Base-by-base conservation (phyloP, 192 early-diverging fungal genomes). In the Linnemannia exigua region DNA sequence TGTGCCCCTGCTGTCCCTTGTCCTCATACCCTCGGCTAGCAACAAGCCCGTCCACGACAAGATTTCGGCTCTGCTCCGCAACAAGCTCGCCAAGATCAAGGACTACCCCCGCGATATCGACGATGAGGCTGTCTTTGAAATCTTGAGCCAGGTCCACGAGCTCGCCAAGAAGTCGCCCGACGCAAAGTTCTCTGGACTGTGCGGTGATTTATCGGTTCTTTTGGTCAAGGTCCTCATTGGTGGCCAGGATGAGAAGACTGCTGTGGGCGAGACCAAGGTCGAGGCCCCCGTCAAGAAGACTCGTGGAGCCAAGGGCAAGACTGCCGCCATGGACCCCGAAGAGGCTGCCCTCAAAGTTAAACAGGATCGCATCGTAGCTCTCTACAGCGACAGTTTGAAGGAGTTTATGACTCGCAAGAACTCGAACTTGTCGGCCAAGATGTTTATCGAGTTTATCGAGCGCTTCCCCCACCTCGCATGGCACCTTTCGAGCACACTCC, bases 321-420 rank as follows among this genome's bases (percentile, higher is more conserved):
- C 50, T 20, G 68, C 77, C 37, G 70, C 82, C 33, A n/a, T 74
- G 44, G 72, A 78, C 46, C 63, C 77, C 36, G 54, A 77, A 48
- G 74, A 77, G 41, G 77, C 74, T 35, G 74, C 71, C n/a, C 51
- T 76, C 8, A 84, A 87, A 75, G 67, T 82, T 25, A 81, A 84
- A n/a, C 73, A 79, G 47, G 77, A 78, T 71, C 85, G 87, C 5
- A 84, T 92, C 22, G 77, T 91, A 20, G 80, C 77, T 20, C 84
- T 94, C 50, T 95, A 96, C 83, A 76, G 52, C 35, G 88, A 70
- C 0, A 90, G 95, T 2, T 87, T 95, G 76, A 85, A 77, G n/a
- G 91, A 95, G 81, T 97, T 94, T 86, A 91, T 96, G 92, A 90
- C 93, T 61, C 91, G 91, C 78, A 94, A 95, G 86, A 92, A 93